Evolutionary conservation across 2,329 filamentous ascomycete species (phyloP).

Genomic region (Lecanicillium sp.): DNA sequence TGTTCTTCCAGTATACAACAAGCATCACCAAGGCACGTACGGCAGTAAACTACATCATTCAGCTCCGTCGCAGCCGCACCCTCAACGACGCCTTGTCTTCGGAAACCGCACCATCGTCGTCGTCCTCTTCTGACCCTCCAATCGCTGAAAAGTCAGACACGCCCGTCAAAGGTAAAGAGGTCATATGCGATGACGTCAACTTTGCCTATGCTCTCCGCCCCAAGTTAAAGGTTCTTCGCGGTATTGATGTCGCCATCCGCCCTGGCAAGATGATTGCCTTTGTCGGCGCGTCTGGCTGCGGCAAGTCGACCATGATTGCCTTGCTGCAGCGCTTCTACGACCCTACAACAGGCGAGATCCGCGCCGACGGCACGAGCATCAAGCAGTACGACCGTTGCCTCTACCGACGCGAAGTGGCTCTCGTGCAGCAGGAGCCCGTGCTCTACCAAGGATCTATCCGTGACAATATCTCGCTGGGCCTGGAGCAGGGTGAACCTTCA

Average conservation of each 20-base stretch:
- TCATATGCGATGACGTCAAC: conserved; percentile 43
- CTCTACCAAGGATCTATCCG: conserved; percentile 44
- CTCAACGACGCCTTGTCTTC: conserved; percentile 22
- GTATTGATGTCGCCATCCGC: conserved; percentile 31
- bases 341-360: conserved; percentile 21
- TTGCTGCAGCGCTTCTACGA: conserved; percentile 39
- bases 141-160: conserved; percentile 4
- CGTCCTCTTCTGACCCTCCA: neutral
- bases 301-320: conserved; percentile 53
- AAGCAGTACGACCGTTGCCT: conserved; percentile 19
- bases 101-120: neutral
- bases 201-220: conserved; percentile 49
- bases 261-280: conserved; percentile 44
- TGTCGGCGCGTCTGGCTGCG: conserved; percentile 50
- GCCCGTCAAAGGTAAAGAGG: conserved; percentile 19
- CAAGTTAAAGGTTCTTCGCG: conserved; percentile 25
- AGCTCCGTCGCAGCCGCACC: conserved; percentile 24
- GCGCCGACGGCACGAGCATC: conserved; percentile 21
- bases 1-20: conserved; percentile 39
- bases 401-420: conserved; percentile 27
- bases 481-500: conserved; percentile 19
- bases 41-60: conserved; percentile 42
- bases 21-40: conserved; percentile 42
- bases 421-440: conserved; percentile 34
- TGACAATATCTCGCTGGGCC: conserved; percentile 47